Conservation (phyloP, 192 early-diverging fungal genomes). For the Chytriomyces sp. region DNA sequence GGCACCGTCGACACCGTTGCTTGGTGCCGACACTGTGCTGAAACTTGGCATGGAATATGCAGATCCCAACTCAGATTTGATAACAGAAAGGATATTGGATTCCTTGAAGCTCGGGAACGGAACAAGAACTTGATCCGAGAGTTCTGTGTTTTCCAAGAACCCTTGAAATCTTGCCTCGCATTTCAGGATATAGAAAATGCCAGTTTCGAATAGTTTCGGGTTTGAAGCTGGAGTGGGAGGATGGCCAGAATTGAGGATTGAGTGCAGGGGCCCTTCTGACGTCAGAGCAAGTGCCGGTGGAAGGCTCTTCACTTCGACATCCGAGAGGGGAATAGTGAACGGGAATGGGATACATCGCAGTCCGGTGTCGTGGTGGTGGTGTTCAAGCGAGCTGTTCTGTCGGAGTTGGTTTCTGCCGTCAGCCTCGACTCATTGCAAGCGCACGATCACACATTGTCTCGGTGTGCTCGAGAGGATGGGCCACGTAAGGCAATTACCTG, state of each 20-base stretch:
- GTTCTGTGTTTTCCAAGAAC: not conserved
- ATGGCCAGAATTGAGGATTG: not conserved
- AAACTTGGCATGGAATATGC: no score
- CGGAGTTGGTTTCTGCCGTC: no score
- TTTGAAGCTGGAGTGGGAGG: not conserved
- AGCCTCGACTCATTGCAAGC: no score
- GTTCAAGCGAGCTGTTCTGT: no score
- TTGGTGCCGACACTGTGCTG: no score
- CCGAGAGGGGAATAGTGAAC: not conserved
- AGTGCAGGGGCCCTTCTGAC: not conserved
- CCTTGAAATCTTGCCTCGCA: not conserved
- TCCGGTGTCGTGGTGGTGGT: not conserved
- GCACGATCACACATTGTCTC: no score
- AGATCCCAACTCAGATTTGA: not conserved
- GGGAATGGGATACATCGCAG: not conserved
- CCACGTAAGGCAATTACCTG: no score
- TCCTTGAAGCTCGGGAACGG: not conserved
- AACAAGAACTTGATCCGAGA: not conserved
- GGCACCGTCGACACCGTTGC: no score
- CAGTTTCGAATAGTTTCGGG: not conserved
- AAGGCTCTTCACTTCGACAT: not conserved
- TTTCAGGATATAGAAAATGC: not conserved
- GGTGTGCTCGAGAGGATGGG: no score
- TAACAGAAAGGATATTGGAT: not conserved
- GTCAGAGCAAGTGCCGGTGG: not conserved